Percentiles rank a stretch among this genome's conserved stretches.
phyloP scores from a whole-genome alignment of 495 filamentous ascomycete genomes.

The Astrocystis sublimbata region DNA sequence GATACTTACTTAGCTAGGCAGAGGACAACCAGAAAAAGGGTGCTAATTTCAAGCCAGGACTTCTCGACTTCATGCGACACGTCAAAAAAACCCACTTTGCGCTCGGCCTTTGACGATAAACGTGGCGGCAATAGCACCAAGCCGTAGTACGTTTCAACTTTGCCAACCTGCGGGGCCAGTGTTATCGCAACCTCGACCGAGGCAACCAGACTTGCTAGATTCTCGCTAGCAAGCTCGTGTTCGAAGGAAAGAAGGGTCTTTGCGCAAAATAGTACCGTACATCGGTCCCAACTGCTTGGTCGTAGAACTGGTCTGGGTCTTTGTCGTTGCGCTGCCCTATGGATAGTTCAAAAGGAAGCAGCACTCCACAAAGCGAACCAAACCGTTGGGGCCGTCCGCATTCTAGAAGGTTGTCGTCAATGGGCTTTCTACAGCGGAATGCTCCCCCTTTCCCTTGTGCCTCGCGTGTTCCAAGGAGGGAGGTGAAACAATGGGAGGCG shows the following conservation, averaged over 20 bases:
- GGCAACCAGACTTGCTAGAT: background rate
- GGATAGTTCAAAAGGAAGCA: too few relatives aligned
- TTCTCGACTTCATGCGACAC: background rate
- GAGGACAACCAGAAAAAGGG: background rate
- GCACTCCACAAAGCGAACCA: conserved; percentile 13
- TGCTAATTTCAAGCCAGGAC: conserved; percentile 9
- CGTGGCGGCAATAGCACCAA: too few relatives aligned
- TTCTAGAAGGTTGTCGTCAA: background rate
- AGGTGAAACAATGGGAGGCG: too few relatives aligned
- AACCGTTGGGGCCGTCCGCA: conserved; percentile 9
- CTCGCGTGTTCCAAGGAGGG: background rate
- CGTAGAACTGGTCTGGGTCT: background rate
- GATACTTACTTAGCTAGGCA: too few relatives aligned
- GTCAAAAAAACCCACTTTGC: background rate
- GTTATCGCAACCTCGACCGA: too few relatives aligned
- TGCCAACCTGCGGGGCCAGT: background rate
- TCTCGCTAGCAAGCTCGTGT: background rate
- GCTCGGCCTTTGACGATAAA: background rate
- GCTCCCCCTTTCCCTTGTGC: background rate
- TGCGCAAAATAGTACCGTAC: background rate
- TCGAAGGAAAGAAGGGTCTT: too few relatives aligned
- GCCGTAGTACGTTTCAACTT: background rate
- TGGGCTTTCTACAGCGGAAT: background rate
- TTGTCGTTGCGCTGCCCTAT: background rate
- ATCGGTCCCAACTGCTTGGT: background rate